phyloP scores from a whole-genome alignment of 1,284 basidiomycete species.

The Papiliotrema flavescens region DNA sequence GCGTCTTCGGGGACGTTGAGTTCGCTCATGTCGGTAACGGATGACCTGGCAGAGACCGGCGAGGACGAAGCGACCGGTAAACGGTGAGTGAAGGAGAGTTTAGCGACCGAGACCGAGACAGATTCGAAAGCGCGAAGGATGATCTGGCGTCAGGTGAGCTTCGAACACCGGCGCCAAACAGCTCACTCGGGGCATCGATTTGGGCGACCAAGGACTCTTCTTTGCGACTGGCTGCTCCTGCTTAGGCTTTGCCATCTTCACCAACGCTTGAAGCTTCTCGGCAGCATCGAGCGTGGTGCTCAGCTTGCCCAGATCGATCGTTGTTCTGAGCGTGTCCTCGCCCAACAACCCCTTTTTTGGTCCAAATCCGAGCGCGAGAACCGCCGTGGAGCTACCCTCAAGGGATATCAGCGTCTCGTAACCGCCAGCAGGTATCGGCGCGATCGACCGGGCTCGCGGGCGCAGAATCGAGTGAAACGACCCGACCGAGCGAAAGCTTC shows the following conservation, averaged over 20 bases:
- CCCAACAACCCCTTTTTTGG: slow-evolving; percentile 33
- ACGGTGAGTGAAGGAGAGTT: slow-evolving; percentile 23
- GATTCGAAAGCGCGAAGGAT: slow-evolving; percentile 35
- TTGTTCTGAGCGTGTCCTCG: slow-evolving; percentile 33
- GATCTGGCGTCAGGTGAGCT: slow-evolving; percentile 20
- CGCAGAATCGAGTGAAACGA: slow-evolving; percentile 3
- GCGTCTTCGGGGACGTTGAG: slow-evolving; percentile 6
- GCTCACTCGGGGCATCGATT: slow-evolving; percentile 17
- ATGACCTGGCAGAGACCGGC: slow-evolving; percentile 16
- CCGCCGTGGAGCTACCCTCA: slow-evolving; percentile 17
- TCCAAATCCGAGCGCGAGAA: slow-evolving; percentile 32
- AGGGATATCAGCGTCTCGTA: slow-evolving; percentile 24
- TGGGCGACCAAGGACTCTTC: slow-evolving; percentile 6
- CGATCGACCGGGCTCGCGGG: background rate
- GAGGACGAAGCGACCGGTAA: slow-evolving; percentile 11
- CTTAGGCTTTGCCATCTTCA: slow-evolving; percentile 6
- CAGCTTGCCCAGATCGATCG: slow-evolving; percentile 24
- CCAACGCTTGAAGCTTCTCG: slow-evolving; percentile 20
- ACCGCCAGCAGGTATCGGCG: slow-evolving; percentile 5
- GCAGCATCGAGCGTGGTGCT: slow-evolving; percentile 22
- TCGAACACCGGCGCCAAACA: background rate
- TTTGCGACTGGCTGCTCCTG: no score
- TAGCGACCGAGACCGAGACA: slow-evolving; percentile 22
- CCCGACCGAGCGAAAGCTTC: background rate
- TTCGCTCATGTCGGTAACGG: slow-evolving; percentile 11